phyloP scores from a whole-genome alignment of 768 basidiomycete genomes.

The Phlebiopsis flavidoalba region DNA sequence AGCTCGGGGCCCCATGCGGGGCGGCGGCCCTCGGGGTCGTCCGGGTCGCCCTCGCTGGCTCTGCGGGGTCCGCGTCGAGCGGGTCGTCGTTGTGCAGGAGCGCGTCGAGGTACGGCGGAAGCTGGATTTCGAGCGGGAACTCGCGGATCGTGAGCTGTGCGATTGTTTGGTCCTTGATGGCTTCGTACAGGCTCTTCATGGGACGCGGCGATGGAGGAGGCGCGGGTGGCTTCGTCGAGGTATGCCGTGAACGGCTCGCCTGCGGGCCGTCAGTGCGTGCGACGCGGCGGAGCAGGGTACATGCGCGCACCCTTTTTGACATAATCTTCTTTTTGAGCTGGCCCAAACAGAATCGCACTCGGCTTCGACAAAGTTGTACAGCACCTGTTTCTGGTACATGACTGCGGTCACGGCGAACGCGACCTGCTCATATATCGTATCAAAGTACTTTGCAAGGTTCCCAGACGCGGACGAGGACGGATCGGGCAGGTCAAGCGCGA shows the following conservation, averaged over 20 bases:
- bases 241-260: constrained; percentile 58
- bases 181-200: constrained; percentile 77
- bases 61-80: constrained; percentile 44
- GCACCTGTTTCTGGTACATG: constrained; percentile 85
- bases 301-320: constrained; percentile 51
- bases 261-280: constrained; percentile 20
- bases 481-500: constrained; percentile 87
- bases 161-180: constrained; percentile 70
- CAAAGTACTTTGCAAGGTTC: constrained; percentile 74
- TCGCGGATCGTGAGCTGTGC: constrained; percentile 76
- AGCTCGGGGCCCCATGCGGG: constrained; percentile 67
- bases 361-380: constrained; percentile 78
- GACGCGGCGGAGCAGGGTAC: background rate
- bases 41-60: constrained; percentile 40
- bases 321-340: constrained; percentile 69
- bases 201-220: constrained; percentile 70
- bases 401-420: constrained; percentile 90
- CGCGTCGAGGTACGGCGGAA: constrained; percentile 75
- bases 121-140: constrained; percentile 79
- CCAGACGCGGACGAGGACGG: constrained; percentile 80
- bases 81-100: constrained; percentile 66
- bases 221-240: constrained; percentile 50
- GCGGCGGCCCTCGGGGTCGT: constrained; percentile 29
- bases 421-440: constrained; percentile 85
- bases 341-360: constrained; percentile 72